A percentile compares a stretch with the other conserved stretches of the same genome.
phyloP scores from a whole-genome alignment of 2,329 filamentous ascomycete species.

The Neofusicoccum laricinum region DNA sequence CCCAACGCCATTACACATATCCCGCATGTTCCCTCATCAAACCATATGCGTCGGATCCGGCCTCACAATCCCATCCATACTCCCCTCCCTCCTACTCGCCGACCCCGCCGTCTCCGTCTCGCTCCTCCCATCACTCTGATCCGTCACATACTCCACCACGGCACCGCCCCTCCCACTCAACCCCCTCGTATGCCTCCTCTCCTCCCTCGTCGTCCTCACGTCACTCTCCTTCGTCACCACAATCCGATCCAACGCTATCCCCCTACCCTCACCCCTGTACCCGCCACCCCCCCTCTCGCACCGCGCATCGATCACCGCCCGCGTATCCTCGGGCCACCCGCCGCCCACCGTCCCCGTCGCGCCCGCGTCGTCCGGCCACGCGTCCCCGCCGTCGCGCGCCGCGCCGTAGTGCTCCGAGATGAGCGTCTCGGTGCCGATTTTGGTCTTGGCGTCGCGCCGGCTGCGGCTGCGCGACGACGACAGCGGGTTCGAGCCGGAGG shows the following conservation, averaged over 20 bases:
- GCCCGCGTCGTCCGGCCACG: background rate
- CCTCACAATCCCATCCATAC: constrained; percentile 1
- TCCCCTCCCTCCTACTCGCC: background rate
- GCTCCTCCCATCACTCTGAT: background rate
- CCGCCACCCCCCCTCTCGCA: background rate
- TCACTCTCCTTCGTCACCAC: background rate
- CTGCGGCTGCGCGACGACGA: background rate
- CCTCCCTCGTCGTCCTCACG: background rate
- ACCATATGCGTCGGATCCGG: no score
- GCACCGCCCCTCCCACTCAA: no score
- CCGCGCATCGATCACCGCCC: background rate
- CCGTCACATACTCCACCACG: no score
- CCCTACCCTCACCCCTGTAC: background rate
- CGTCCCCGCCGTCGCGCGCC: background rate
- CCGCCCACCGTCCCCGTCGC: background rate
- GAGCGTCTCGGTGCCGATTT: background rate
- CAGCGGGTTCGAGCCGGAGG: background rate
- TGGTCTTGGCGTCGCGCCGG: background rate
- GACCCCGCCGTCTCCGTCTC: background rate
- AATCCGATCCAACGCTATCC: background rate
- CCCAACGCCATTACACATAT: no score
- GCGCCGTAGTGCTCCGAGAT: constrained; percentile 4
- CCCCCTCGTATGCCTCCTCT: background rate
- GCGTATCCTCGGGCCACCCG: background rate
- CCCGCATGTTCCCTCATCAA: no score